phyloP scores from a whole-genome alignment of 176 grass and related monocot genomes.

The Zea luxurians region DNA sequence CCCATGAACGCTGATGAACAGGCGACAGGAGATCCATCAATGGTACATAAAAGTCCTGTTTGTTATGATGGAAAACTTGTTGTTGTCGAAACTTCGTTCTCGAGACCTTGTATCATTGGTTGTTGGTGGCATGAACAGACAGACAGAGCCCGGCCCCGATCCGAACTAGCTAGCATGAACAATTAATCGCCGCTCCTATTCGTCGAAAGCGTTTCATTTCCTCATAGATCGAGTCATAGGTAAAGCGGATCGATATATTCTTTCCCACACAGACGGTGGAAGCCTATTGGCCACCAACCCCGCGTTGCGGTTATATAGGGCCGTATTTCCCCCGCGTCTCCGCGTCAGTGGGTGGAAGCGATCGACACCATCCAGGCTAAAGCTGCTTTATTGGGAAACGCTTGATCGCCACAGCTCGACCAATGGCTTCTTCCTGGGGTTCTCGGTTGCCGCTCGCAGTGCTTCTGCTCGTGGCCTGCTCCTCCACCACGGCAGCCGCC shows the following conservation, averaged over 20 bases:
- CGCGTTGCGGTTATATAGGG: slow-evolving; percentile 44
- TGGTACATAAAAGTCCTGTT: not conserved
- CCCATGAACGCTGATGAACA: not conserved
- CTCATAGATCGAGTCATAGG: slow-evolving; percentile 19
- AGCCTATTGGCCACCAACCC: slow-evolving; percentile 30
- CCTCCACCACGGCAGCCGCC: slow-evolving; percentile 42
- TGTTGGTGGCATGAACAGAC: slow-evolving; percentile 18
- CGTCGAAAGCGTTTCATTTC: slow-evolving; percentile 39
- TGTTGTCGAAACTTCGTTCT: slow-evolving; percentile 20
- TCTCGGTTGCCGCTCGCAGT: slow-evolving; percentile 26
- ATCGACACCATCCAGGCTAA: too few species aligned
- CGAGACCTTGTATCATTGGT: slow-evolving; percentile 3
- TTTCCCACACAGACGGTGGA: slow-evolving; percentile 29
- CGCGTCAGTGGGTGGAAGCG: slow-evolving; percentile 9
- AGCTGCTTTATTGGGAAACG: not conserved
- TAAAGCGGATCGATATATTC: slow-evolving; percentile 44
- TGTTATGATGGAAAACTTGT: slow-evolving; percentile 24
- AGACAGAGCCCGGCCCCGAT: not conserved
- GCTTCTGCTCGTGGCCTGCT: slow-evolving; percentile 46
- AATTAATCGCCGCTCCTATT: not conserved
- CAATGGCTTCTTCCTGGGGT: slow-evolving; percentile 44
- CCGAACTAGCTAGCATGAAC: not conserved
- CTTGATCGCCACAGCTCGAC: not conserved
- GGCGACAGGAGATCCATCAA: not conserved
- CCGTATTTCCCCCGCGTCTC: slow-evolving; percentile 21